Evolutionary conservation across 2,329 filamentous ascomycete species (phyloP), one percentile per base, ranked within the genome.

Genomic region (Bertia moriformis): DNA sequence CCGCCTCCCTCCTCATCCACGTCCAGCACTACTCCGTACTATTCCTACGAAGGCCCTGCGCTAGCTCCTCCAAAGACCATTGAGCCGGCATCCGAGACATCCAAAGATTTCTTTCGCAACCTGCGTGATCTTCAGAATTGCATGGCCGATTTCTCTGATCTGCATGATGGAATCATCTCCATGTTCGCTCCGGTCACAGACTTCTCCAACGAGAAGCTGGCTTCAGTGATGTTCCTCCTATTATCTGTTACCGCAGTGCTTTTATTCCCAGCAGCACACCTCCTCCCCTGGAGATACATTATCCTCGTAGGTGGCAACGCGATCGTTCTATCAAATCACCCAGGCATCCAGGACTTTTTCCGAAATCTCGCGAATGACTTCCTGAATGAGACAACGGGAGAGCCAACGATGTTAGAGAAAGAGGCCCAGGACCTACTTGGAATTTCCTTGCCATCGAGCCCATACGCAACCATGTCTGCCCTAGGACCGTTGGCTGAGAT

Each of bases 141-240:
- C 32, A 35, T 35, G 32, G 32, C 32, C 7, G 32, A 35, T 15
- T 35, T 35, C 15, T 35, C 32, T 17, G 32, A 35, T 35, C 10
- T 10, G 10, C 32, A 35, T 35, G 32, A 35, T 17, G 32, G 10
- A 7, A 17, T 15, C 17, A 17, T 35, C 15, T 13, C 32, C 17
- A 7, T 35, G 10, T 10, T 35, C 17, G 32, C 32, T 14, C 32
- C 32, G 7, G 17, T 35, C 7, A 35, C 32, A 13, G 17, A 35
- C 32, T 35, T 35, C 17, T 35, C 32, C 10, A 35, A 35, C 15
- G 32, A 35, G 17, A 35, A 35, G 32, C 32, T 35, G 7, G 10
- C 32, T 7, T 35, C 32, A 7, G 15, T 15, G 12, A 7, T 35
- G 10, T 35, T 35, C 32, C 32, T 35, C 15, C 10, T 10, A 7